These are phyloP conservation scores for Ceratonia siliqua DNA, from an alignment of 306 rosid species.

Conservation along the genomic window DNA sequence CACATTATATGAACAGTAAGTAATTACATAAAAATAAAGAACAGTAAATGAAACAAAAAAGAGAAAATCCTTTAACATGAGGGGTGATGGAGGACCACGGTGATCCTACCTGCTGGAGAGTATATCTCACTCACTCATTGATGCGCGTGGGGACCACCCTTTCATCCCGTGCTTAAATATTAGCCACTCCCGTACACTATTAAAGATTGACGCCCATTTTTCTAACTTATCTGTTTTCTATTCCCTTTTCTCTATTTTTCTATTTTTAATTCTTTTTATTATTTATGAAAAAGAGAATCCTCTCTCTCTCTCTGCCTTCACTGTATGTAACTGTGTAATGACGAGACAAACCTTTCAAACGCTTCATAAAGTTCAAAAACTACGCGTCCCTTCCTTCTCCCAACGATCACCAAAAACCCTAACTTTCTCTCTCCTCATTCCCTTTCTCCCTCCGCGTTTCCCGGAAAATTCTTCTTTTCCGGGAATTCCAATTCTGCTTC, in stretches of 20 bases:
- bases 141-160: constrained; percentile 52
- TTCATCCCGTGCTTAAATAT: constrained; percentile 44
- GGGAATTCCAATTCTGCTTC: constrained; percentile 14
- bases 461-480: constrained; percentile 24
- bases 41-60: too few species aligned
- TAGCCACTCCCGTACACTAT: constrained; percentile 53
- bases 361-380: constrained; percentile 59
- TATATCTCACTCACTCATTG: constrained; percentile 35
- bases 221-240: constrained; percentile 58
- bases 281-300: not conserved
- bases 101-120: constrained; percentile 29
- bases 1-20: too few species aligned
- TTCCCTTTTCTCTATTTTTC: not conserved
- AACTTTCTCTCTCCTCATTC: constrained; percentile 33
- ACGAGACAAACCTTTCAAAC: constrained; percentile 59
- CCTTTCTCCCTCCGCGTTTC: not conserved
- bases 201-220: constrained; percentile 57
- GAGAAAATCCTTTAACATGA: not conserved
- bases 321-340: constrained; percentile 47
- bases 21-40: too few species aligned
- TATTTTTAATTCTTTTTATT: not conserved
- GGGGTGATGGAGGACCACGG: constrained; percentile 25
- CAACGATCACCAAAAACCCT: constrained; percentile 64
- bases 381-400: constrained; percentile 63
- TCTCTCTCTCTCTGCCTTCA: constrained; percentile 5